A percentile compares a stretch with the other conserved stretches of the same genome.
Evolutionary conservation across 352 stramenopile genomes (phyloP).

Genomic region (Globisporangium barbulae): DNA sequence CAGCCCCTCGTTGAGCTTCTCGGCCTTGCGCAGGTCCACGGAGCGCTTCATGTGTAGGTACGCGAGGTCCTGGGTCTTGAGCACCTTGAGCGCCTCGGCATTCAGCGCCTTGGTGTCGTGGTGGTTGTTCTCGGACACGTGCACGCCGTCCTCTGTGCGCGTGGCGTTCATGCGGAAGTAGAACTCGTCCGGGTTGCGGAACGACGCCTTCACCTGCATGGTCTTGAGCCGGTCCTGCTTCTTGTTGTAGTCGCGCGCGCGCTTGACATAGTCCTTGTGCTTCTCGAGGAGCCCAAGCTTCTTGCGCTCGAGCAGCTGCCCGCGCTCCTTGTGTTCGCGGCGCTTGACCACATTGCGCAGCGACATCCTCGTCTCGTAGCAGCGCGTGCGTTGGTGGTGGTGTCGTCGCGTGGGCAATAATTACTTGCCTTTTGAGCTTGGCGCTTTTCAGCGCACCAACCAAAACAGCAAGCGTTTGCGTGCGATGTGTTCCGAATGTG

Average conservation of each 20-base stretch:
- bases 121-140: slow-evolving; percentile 79
- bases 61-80: slow-evolving; percentile 97
- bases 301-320: slow-evolving; percentile 89
- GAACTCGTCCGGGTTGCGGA: slow-evolving; percentile 99
- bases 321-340: slow-evolving; percentile 97
- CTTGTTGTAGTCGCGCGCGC: slow-evolving; percentile 94
- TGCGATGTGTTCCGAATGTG: not conserved
- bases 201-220: slow-evolving; percentile 91
- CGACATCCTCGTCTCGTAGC: slow-evolving; percentile 40
- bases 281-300: slow-evolving; percentile 98
- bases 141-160: slow-evolving; percentile 71
- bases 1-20: slow-evolving; percentile 70
- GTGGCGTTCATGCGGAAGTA: slow-evolving; percentile 96
- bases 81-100: slow-evolving; percentile 77
- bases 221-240: slow-evolving; percentile 91
- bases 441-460: slow-evolving; percentile 5
- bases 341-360: slow-evolving; percentile 99
- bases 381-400: not conserved
- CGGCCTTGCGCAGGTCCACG: slow-evolving; percentile 73
- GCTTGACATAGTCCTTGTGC: slow-evolving; percentile 97
- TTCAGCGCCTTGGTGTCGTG: slow-evolving; percentile 51
- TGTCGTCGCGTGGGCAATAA: not conserved
- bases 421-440: not conserved
- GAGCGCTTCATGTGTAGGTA: slow-evolving; percentile 91
- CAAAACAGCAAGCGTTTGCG: not conserved